These are phyloP conservation scores for Xylaria curta DNA, from an alignment of 495 filamentous ascomycete species.

Conservation along the genomic window DNA sequence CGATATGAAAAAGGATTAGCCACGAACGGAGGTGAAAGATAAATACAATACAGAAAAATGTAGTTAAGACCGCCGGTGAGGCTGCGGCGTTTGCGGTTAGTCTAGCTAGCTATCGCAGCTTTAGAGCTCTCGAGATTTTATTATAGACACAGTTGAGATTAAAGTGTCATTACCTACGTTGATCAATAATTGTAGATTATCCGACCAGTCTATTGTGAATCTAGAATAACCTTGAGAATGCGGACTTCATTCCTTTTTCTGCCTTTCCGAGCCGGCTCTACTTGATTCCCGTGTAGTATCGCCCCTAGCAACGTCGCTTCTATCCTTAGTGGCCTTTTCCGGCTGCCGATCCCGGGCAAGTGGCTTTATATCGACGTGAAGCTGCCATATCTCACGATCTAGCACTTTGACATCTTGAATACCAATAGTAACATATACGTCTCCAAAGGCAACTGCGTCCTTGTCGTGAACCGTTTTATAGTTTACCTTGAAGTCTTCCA, in stretches of 20 bases:
- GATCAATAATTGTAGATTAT: not conserved
- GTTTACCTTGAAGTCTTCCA: constrained; percentile 5
- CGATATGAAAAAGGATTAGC: too few relatives aligned
- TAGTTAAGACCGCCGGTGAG: too few relatives aligned
- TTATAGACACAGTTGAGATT: too few relatives aligned
- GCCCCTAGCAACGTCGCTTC: not conserved
- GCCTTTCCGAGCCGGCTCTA: not conserved
- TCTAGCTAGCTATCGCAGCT: too few relatives aligned
- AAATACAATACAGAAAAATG: too few relatives aligned
- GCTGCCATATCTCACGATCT: constrained; percentile 9
- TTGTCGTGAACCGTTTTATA: not conserved
- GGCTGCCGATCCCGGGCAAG: not conserved
- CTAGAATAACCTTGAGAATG: not conserved
- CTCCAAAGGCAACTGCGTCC: not conserved
- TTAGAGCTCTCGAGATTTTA: too few relatives aligned
- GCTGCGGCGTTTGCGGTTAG: too few relatives aligned
- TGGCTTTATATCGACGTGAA: not conserved
- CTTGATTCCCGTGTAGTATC: not conserved
- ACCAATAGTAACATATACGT: not conserved
- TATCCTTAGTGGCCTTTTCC: not conserved
- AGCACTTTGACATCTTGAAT: not conserved
- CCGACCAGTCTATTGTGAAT: not conserved
- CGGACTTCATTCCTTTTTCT: not conserved
- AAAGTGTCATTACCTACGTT: too few relatives aligned
- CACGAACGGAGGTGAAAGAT: too few relatives aligned